Percentiles rank a stretch among this genome's conserved stretches.
These are phyloP conservation scores for Penicillium sp. DNA, from an alignment of 2,329 filamentous ascomycete genomes.

Conservation along the genomic window DNA sequence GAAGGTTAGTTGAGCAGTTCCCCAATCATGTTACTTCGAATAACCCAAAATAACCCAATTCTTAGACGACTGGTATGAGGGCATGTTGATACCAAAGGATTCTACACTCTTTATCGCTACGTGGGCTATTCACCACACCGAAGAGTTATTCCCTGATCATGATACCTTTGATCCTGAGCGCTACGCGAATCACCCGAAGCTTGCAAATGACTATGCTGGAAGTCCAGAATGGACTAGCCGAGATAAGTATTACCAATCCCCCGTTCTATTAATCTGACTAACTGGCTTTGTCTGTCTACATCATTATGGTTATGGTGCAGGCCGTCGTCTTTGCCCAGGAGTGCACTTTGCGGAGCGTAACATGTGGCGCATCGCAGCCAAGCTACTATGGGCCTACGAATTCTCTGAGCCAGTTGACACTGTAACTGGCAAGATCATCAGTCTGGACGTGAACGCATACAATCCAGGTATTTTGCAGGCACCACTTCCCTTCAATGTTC, in stretches of 20 bases:
- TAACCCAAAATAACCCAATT: no score
- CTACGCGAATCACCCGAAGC: not conserved
- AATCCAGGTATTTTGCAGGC: not conserved
- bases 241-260: not conserved
- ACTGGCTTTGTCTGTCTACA: not conserved
- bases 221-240: not conserved
- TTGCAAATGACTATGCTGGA: not conserved
- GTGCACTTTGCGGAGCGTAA: not conserved
- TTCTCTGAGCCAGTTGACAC: not conserved
- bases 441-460: not conserved
- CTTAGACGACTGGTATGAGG: not conserved
- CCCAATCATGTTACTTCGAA: no score
- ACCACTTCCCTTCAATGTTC: not conserved
- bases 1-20: no score
- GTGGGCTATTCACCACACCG: not conserved
- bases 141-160: not conserved
- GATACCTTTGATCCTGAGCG: not conserved
- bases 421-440: not conserved
- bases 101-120: not conserved
- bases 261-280: not conserved
- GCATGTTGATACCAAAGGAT: not conserved
- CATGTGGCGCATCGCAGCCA: not conserved
- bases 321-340: not conserved
- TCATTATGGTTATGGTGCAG: not conserved
- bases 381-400: not conserved